Conservation (phyloP, 2,329 filamentous ascomycete species). For the Orbilia oligospora region DNA sequence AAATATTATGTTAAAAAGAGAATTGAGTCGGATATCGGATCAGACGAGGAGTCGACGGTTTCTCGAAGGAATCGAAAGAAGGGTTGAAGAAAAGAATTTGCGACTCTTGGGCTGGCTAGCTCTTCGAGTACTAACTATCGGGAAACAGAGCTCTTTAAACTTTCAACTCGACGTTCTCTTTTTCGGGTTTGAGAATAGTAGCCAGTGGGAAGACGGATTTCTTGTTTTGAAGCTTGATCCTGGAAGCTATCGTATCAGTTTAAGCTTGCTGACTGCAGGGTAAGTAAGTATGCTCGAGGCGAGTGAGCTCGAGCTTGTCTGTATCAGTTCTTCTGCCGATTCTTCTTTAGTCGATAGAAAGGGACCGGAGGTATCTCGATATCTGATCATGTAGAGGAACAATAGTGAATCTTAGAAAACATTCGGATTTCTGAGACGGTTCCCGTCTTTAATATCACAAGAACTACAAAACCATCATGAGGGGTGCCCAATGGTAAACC, state of each 20-base stretch:
- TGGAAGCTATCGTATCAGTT: conserved; percentile 36
- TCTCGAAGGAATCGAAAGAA: background rate
- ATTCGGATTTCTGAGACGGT: conserved; percentile 5
- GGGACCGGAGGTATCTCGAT: too few relatives aligned
- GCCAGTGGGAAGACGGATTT: background rate
- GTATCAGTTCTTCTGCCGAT: conserved; percentile 7
- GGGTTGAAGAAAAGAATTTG: conserved; percentile 26
- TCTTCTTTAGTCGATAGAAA: background rate
- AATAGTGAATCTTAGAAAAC: conserved; percentile 22
- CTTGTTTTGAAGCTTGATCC: conserved; percentile 42
- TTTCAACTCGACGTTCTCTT: background rate
- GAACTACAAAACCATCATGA: conserved; percentile 17
- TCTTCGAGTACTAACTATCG: conserved; percentile 1
- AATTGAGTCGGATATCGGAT: conserved; percentile 6
- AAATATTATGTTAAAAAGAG: too few relatives aligned
- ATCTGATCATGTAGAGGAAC: conserved; percentile 3
- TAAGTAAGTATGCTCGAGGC: conserved; percentile 28
- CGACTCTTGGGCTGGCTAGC: conserved; percentile 4
- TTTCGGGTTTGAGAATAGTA: background rate
- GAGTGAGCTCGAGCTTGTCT: background rate
- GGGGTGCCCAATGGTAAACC: background rate
- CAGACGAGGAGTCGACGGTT: conserved; percentile 1
- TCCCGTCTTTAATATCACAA: conserved; percentile 41
- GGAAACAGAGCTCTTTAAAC: conserved; percentile 17
- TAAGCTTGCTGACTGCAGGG: conserved; percentile 44